A percentile compares a stretch with the other conserved stretches of the same genome.
These are phyloP conservation scores for Immersiporthe knoxdaviesiana DNA, from an alignment of 2,329 filamentous ascomycete species.

Conservation along the genomic window DNA sequence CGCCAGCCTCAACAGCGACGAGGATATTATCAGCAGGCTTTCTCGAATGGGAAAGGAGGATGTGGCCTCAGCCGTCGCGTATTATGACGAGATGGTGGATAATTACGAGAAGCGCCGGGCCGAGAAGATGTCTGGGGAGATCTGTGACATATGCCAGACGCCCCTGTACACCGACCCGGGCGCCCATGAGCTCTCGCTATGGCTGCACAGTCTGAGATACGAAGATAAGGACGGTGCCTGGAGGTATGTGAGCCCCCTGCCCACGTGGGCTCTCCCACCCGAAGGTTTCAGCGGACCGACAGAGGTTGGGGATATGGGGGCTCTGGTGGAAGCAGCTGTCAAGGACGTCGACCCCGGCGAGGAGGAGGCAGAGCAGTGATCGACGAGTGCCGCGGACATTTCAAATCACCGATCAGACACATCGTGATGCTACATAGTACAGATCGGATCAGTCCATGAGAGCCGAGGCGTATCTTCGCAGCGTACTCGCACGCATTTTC, in stretches of 20 bases:
- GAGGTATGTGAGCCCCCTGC: slow-evolving; percentile 85
- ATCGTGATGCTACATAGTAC: background rate
- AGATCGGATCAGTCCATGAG: background rate
- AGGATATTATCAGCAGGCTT: slow-evolving; percentile 85
- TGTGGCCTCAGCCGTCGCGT: slow-evolving; percentile 85
- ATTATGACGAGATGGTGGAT: slow-evolving; percentile 92
- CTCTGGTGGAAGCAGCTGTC: slow-evolving; percentile 57
- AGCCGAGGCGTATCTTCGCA: background rate
- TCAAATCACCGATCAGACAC: background rate
- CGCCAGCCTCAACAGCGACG: slow-evolving; percentile 73
- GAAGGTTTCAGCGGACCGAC: slow-evolving; percentile 71
- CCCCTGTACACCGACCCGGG: slow-evolving; percentile 93
- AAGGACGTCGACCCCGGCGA: slow-evolving; percentile 45
- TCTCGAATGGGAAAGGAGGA: slow-evolving; percentile 93
- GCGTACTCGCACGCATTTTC: background rate
- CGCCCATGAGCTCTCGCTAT: slow-evolving; percentile 86
- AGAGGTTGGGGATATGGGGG: slow-evolving; percentile 65
- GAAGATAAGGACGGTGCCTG: slow-evolving; percentile 81
- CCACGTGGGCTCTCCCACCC: slow-evolving; percentile 85
- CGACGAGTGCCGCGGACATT: background rate
- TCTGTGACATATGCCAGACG: slow-evolving; percentile 81
- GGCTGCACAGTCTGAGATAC: slow-evolving; percentile 90
- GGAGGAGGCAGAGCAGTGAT: slow-evolving; percentile 39
- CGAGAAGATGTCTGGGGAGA: slow-evolving; percentile 87
- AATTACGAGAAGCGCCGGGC: slow-evolving; percentile 88